Conservation (phyloP, 176 grass and related monocot genomes). For the Triticum urartu region DNA sequence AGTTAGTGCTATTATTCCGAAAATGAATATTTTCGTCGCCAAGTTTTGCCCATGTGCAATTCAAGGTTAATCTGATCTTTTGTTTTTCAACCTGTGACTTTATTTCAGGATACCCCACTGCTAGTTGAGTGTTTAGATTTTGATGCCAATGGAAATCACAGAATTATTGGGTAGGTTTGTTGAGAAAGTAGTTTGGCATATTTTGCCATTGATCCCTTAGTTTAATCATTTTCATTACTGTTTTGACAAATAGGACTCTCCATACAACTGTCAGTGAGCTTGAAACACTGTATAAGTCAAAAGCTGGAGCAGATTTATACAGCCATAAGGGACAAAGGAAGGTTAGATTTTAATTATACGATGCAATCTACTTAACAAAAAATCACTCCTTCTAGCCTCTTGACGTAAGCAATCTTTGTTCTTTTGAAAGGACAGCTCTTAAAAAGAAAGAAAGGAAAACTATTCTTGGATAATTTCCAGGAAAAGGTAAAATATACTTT, state of each 20-base stretch:
- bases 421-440: constrained; percentile 70
- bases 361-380: neutral
- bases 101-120: constrained; percentile 97
- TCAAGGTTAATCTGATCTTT: constrained; percentile 10
- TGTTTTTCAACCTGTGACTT: constrained; percentile 12
- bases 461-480: constrained; percentile 72
- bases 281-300: constrained; percentile 63
- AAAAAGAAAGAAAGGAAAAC: neutral
- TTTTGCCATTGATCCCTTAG: constrained; percentile 5
- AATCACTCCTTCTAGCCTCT: neutral
- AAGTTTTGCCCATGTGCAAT: neutral
- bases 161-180: constrained; percentile 63
- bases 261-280: constrained; percentile 65
- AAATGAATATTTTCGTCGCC: constrained; percentile 10
- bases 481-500: constrained; percentile 89
- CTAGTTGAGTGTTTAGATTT: constrained; percentile 99
- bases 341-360: constrained; percentile 25
- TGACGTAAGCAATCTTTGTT: neutral
- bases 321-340: constrained; percentile 57
- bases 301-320: constrained; percentile 61
- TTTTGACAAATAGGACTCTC: constrained; percentile 56
- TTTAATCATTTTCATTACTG: constrained; percentile 28
- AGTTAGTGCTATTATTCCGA: neutral
- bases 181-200: constrained; percentile 15
- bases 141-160: constrained; percentile 71